phyloP scores from a whole-genome alignment of 2,329 filamentous ascomycete genomes.

The Scedosporium aurantiacum region DNA sequence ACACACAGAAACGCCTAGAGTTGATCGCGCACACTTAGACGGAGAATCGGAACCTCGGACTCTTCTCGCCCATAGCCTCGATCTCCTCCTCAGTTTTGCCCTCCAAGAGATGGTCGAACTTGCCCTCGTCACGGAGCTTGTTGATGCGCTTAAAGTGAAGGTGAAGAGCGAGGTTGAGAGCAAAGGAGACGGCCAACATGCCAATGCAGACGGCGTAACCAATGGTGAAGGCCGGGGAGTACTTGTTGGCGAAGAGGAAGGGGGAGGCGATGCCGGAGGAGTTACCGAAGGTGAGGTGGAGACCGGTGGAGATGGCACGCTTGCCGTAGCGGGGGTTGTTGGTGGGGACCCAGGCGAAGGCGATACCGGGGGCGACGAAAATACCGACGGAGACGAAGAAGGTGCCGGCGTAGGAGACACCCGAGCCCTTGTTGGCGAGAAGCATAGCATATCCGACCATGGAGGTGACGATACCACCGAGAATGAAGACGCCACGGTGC shows the following conservation, averaged over 20 bases:
- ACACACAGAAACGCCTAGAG: background rate
- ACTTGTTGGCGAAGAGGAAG: constrained; percentile 37
- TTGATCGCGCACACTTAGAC: constrained; percentile 6
- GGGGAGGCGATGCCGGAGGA: constrained; percentile 51
- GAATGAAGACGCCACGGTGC: constrained; percentile 42
- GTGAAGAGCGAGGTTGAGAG: constrained; percentile 17
- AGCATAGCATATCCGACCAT: constrained; percentile 50
- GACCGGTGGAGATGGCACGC: constrained; percentile 47
- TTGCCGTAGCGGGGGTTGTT: constrained; percentile 57
- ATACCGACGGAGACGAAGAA: constrained; percentile 52
- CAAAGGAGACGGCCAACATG: constrained; percentile 26
- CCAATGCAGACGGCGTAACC: constrained; percentile 41
- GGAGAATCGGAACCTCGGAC: constrained; percentile 20
- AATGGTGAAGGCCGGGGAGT: constrained; percentile 33
- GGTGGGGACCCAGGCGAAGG: constrained; percentile 32
- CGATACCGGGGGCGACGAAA: constrained; percentile 30
- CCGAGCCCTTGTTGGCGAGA: constrained; percentile 40
- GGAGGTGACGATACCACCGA: constrained; percentile 36
- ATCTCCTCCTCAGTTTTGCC: constrained; percentile 30
- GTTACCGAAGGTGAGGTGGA: constrained; percentile 53
- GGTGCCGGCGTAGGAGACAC: constrained; percentile 50
- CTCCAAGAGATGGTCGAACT: constrained; percentile 28
- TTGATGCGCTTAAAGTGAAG: constrained; percentile 24
- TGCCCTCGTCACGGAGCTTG: constrained; percentile 21
- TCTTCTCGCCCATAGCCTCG: constrained; percentile 29